A percentile compares a stretch with the other conserved stretches of the same genome.
Conservation (phyloP, 441 rosid species). For the Brassica hybrid region DNA sequence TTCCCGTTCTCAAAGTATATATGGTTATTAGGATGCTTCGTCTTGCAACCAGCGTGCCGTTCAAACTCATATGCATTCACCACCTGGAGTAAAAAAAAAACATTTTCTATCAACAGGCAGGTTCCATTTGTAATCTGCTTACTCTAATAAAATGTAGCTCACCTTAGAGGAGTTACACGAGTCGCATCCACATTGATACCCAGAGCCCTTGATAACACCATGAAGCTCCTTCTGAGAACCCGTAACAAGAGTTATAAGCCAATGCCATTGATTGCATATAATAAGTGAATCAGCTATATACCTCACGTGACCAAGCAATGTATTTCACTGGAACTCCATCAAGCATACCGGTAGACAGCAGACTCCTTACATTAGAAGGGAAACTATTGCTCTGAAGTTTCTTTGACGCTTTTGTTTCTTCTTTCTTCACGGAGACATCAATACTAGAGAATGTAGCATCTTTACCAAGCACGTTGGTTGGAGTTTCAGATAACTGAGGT, state of each 20-base stretch:
- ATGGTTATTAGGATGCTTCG: conserved; percentile 72
- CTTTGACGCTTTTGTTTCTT: conserved; percentile 49
- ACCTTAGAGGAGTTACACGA: conserved; percentile 63
- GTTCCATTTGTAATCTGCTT: not conserved
- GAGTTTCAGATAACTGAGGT: conserved; percentile 44
- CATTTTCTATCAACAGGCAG: not conserved
- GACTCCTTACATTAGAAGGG: conserved; percentile 67
- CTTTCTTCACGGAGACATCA: conserved; percentile 45
- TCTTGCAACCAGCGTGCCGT: conserved; percentile 71
- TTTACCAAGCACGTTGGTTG: conserved; percentile 39
- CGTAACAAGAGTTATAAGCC: not conserved
- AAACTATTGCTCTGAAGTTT: conserved; percentile 60
- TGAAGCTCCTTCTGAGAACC: conserved; percentile 50
- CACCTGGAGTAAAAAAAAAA: conserved; percentile 40
- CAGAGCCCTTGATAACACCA: conserved; percentile 65
- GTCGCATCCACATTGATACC: conserved; percentile 64
- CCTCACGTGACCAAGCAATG: conserved; percentile 63
- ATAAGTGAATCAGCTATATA: conserved; percentile 22
- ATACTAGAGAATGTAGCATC: conserved; percentile 3
- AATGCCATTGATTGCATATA: not conserved
- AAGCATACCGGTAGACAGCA: conserved; percentile 51
- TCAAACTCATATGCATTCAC: conserved; percentile 71
- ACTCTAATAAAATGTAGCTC: conserved; percentile 13
- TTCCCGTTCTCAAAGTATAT: conserved; percentile 68
- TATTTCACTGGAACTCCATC: conserved; percentile 70